Evolutionary conservation across 2,329 filamentous ascomycete genomes (phyloP), one percentile per base, ranked within the genome.

Genomic region (Hymenotorrendiella dingleyae): DNA sequence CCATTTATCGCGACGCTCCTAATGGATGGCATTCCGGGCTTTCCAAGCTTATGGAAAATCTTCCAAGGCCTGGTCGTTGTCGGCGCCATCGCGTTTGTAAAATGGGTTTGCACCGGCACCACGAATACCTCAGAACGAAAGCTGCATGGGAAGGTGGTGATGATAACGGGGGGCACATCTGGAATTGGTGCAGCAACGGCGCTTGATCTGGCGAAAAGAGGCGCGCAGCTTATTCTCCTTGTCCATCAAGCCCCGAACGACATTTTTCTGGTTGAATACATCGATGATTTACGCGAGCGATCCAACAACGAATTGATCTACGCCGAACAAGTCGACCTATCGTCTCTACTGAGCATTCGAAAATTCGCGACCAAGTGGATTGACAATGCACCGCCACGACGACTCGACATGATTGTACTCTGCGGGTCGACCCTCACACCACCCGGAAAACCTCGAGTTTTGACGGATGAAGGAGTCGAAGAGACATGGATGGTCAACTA

Each of bases 281-380:
- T 98, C 55, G 83, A 94, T 54, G 91, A 96, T 62, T 66, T 98
- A 30, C 84, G 94, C 42, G 70, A 74, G 21, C 71, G 74, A 41
- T 87, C 88, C 6, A 74, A 78, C 23, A 97, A 97, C 66, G 73
- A 90, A 45, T 73, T 98, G 59, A 87, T 98, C 54, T 97, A 94
- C 58, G 89, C 93, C 46, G 93, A 98, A 64, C 86, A 95, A 66
- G 88, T 95, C 55, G 89, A 98, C 60, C 77, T 98, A 21, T 69
- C 83, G 10, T 91, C 84, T 12, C 71, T 98, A n/a, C 80, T 95
- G 63, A 94, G 86, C 63, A 83, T 98, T 55, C 85, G 93, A 28
- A 75, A 82, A 49, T 98, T 98, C 62, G 93, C 93, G 10, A 98
- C 93, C 0, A 91, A 88, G 69, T 98, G 94, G 91, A 88, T 98